Conservation (phyloP, 2,329 filamentous ascomycete species). For the Ophiocordyceps robertsii region DNA sequence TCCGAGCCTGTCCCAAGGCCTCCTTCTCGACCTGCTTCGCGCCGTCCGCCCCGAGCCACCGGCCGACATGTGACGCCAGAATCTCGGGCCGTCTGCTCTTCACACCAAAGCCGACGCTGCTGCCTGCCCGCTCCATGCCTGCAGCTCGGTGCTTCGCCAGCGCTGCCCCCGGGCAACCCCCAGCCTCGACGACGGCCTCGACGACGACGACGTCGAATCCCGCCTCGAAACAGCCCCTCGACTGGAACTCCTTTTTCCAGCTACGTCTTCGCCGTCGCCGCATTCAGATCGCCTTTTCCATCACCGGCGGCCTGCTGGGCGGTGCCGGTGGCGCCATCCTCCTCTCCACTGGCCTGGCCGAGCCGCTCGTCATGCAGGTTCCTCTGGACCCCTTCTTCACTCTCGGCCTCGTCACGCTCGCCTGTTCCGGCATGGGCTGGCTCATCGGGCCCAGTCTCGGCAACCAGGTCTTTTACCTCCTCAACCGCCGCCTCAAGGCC, state of each 20-base stretch:
- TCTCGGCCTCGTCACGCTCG: constrained; percentile 66
- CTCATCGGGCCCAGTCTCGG: constrained; percentile 73
- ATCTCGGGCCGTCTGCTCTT: constrained; percentile 1
- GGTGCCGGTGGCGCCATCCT: constrained; percentile 51
- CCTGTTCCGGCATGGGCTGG: constrained; percentile 75
- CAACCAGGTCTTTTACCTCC: constrained; percentile 62
- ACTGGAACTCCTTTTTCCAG: constrained; percentile 90
- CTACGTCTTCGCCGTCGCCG: constrained; percentile 75
- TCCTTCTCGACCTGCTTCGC: constrained; percentile 15
- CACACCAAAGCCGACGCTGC: background rate
- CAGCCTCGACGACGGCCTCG: background rate
- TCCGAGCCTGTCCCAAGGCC: constrained; percentile 13
- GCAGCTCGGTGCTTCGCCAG: constrained; percentile 7
- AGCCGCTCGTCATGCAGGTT: constrained; percentile 55
- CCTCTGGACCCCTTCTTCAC: constrained; percentile 82
- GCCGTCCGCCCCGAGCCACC: constrained; percentile 3
- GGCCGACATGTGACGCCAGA: background rate
- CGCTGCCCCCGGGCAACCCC: constrained; percentile 1
- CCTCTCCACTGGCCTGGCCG: constrained; percentile 58
- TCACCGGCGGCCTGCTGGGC: constrained; percentile 47
- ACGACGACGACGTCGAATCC: background rate
- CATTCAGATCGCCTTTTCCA: constrained; percentile 68
- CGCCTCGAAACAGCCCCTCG: constrained; percentile 26
- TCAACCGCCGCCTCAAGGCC: constrained; percentile 55
- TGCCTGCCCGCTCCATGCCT: background rate